Conservation (phyloP, 140 eudicot species). For the Flaveria floridana region DNA sequence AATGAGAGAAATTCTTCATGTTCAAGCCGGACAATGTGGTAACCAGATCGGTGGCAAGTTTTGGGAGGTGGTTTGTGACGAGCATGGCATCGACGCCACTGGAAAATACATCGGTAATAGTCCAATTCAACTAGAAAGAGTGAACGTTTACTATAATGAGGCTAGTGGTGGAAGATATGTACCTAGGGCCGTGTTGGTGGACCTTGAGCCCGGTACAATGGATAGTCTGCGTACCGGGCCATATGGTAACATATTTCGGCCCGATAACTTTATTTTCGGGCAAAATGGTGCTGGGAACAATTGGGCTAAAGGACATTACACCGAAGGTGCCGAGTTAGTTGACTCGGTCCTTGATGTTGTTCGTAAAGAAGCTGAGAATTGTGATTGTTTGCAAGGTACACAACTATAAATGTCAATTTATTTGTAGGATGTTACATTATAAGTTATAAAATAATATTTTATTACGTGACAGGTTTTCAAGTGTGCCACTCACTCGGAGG, state of each 20-base stretch:
- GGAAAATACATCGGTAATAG: slow-evolving; percentile 55
- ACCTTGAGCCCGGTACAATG: slow-evolving; percentile 90
- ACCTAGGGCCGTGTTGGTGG: slow-evolving; percentile 73
- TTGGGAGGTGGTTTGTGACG: slow-evolving; percentile 85
- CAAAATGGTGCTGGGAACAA: slow-evolving; percentile 85
- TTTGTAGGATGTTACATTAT: not conserved
- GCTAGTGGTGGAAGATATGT: slow-evolving; percentile 80
- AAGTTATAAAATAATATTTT: not conserved
- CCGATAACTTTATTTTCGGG: slow-evolving; percentile 73
- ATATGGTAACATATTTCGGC: slow-evolving; percentile 70
- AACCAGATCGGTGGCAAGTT: slow-evolving; percentile 90
- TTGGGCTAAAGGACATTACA: slow-evolving; percentile 87
- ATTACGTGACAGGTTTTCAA: slow-evolving; percentile 53
- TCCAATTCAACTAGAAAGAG: slow-evolving; percentile 63
- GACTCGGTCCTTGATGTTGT: slow-evolving; percentile 81
- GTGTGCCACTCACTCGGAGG: slow-evolving; percentile 84
- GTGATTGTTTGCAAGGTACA: slow-evolving; percentile 79
- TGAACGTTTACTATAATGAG: slow-evolving; percentile 79
- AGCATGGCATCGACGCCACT: slow-evolving; percentile 68
- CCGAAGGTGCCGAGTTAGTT: slow-evolving; percentile 72
- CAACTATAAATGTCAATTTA: not conserved
- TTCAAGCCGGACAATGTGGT: slow-evolving; percentile 94
- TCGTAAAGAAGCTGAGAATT: slow-evolving; percentile 71
- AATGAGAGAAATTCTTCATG: slow-evolving; percentile 84
- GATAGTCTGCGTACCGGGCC: slow-evolving; percentile 73